Percentiles rank a stretch among this genome's conserved stretches.
Evolutionary conservation across 768 basidiomycete genomes (phyloP).

Genomic region (Lactifluus volemus): DNA sequence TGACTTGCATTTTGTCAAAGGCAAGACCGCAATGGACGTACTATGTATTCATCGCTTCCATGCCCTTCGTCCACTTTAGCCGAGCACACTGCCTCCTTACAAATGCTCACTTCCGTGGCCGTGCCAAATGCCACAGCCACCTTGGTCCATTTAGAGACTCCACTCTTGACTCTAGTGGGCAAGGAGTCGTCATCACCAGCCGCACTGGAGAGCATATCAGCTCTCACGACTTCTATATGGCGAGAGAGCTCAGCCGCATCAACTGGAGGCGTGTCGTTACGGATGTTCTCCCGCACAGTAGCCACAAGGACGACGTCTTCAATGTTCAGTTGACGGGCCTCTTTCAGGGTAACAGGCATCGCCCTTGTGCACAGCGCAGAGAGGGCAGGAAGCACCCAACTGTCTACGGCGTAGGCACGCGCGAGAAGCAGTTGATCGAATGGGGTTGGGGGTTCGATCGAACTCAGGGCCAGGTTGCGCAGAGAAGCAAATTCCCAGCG

Average conservation of each 20-base stretch:
- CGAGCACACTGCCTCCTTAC: background rate
- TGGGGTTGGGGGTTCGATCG: conserved; percentile 7
- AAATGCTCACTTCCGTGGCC: background rate
- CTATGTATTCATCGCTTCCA: background rate
- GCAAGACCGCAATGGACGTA: background rate
- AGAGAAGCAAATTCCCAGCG: conserved; percentile 26
- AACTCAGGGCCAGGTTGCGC: conserved; percentile 19
- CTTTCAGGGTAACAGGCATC: conserved; percentile 3
- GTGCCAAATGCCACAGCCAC: background rate
- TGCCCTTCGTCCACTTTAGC: background rate
- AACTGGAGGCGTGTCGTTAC: background rate
- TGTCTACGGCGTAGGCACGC: conserved; percentile 11
- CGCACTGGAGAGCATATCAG: background rate
- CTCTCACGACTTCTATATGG: background rate
- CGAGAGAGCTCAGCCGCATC: conserved; percentile 1
- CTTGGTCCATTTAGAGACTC: background rate
- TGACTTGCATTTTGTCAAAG: background rate
- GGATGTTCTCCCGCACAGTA: conserved; percentile 16
- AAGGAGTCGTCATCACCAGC: background rate
- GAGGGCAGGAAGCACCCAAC: conserved; percentile 15
- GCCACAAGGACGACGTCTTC: conserved; percentile 14
- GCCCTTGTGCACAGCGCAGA: conserved; percentile 9
- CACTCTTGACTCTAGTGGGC: background rate
- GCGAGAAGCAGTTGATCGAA: conserved; percentile 14
- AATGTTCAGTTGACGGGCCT: conserved; percentile 6